Conservation (phyloP, 2,329 filamentous ascomycete species). For the Helotiales sp. region DNA sequence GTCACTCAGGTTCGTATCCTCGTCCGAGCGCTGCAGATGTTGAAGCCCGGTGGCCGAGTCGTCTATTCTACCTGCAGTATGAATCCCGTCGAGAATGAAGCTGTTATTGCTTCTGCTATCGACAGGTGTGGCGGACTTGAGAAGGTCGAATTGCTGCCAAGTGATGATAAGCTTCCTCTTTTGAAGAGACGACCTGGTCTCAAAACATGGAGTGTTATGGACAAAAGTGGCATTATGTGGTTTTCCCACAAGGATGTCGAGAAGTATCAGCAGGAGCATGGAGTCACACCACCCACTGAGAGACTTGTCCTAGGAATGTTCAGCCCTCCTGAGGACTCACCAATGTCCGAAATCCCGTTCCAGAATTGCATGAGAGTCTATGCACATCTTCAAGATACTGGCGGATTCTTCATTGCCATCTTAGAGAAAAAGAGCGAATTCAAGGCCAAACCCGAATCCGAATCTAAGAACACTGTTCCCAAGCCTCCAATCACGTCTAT, state of each 20-base stretch:
- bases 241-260: constrained; percentile 80
- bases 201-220: constrained; percentile 86
- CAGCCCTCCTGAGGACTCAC: constrained; percentile 57
- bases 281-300: constrained; percentile 60
- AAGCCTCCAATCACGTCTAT: constrained; percentile 40
- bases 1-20: constrained; percentile 86
- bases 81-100: constrained; percentile 97
- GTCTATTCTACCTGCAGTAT: constrained; percentile 99
- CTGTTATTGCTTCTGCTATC: constrained; percentile 85
- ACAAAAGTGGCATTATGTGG: constrained; percentile 79
- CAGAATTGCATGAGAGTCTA: constrained; percentile 94
- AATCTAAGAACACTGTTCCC: constrained; percentile 48
- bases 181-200: constrained; percentile 78
- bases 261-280: constrained; percentile 60
- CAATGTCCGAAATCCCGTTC: constrained; percentile 66
- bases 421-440: constrained; percentile 90
- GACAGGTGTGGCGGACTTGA: constrained; percentile 81
- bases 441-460: constrained; percentile 70
- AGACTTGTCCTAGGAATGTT: constrained; percentile 84
- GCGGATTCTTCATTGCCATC: constrained; percentile 96
- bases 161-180: constrained; percentile 71
- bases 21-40: constrained; percentile 88
- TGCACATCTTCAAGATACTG: constrained; percentile 92
- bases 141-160: constrained; percentile 84
- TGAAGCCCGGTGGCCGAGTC: constrained; percentile 90